These are phyloP conservation scores for Phytophthora sojae DNA, from an alignment of 352 stramenopile species.

Conservation along the genomic window DNA sequence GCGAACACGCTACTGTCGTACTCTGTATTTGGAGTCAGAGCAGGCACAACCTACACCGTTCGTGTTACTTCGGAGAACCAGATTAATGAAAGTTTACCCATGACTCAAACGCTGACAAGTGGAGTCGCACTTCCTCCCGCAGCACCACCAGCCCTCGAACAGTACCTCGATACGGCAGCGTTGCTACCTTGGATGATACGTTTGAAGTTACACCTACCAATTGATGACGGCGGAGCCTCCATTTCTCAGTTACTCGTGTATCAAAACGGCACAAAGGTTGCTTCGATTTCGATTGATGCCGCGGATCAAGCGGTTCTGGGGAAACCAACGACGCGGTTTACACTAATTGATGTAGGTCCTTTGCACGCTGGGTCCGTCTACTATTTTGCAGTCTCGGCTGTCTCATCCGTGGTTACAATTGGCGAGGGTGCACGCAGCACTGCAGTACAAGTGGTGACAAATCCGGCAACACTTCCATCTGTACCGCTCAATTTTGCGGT, in stretches of 20 bases:
- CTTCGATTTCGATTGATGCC: constrained; percentile 19
- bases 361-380: constrained; percentile 47
- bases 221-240: constrained; percentile 49
- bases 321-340: constrained; percentile 13
- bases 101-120: constrained; percentile 29
- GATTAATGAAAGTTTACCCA: constrained; percentile 22
- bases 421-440: constrained; percentile 48
- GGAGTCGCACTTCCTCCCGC: constrained; percentile 33
- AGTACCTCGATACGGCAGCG: constrained; percentile 15
- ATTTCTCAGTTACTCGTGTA: constrained; percentile 50
- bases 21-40: constrained; percentile 31
- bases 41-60: constrained; percentile 42
- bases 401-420: constrained; percentile 36
- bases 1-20: constrained; percentile 17
- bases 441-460: constrained; percentile 32
- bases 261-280: constrained; percentile 46
- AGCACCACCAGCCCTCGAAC: constrained; percentile 35
- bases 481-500: constrained; percentile 44
- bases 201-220: constrained; percentile 43
- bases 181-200: constrained; percentile 41
- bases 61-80: constrained; percentile 37
- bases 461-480: constrained; percentile 45
- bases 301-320: constrained; percentile 17
- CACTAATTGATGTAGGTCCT: constrained; percentile 30
- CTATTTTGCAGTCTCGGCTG: constrained; percentile 38